Conservation (phyloP, 2,329 filamentous ascomycete species). For the Alternaria sp. region DNA sequence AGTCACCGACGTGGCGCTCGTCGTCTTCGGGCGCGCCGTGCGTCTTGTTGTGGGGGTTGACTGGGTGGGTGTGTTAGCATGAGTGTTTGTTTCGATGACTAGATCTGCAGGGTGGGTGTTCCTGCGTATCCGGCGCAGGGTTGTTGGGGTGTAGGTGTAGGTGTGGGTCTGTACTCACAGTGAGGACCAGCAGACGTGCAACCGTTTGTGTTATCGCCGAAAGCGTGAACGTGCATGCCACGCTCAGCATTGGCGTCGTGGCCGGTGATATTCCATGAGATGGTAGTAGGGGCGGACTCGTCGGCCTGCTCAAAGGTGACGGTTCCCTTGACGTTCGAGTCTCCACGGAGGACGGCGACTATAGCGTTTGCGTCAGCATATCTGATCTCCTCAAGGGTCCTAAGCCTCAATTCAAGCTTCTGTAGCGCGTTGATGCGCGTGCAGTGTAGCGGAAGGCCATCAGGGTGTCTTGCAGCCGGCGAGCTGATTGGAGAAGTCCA, state of each 20-base stretch:
- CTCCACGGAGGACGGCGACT: constrained; percentile 98
- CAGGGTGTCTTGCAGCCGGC: constrained; percentile 31
- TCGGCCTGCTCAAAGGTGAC: constrained; percentile 92
- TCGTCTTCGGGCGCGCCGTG: constrained; percentile 87
- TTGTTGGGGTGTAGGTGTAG: neutral
- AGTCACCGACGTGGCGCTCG: constrained; percentile 92
- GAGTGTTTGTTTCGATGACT: neutral
- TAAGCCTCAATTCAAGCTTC: neutral
- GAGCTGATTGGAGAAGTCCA: constrained; percentile 33
- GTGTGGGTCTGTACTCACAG: constrained; percentile 65
- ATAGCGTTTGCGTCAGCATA: constrained; percentile 17
- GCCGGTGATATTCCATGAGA: constrained; percentile 91
- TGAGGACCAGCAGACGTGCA: constrained; percentile 98
- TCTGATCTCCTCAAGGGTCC: too few species aligned
- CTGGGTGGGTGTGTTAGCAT: constrained; percentile 54
- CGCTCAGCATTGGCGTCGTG: constrained; percentile 95
- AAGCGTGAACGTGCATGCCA: constrained; percentile 98
- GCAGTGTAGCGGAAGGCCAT: constrained; percentile 23
- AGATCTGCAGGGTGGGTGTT: neutral
- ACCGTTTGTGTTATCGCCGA: constrained; percentile 99
- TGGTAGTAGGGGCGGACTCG: constrained; percentile 81
- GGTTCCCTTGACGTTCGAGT: constrained; percentile 92
- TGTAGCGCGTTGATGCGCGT: neutral
- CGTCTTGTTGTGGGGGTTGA: constrained; percentile 93
- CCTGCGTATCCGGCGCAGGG: neutral